These are phyloP conservation scores for Kluyveromyces marxianus DNA, from an alignment of 1,139 yeast species.

Conservation along the genomic window DNA sequence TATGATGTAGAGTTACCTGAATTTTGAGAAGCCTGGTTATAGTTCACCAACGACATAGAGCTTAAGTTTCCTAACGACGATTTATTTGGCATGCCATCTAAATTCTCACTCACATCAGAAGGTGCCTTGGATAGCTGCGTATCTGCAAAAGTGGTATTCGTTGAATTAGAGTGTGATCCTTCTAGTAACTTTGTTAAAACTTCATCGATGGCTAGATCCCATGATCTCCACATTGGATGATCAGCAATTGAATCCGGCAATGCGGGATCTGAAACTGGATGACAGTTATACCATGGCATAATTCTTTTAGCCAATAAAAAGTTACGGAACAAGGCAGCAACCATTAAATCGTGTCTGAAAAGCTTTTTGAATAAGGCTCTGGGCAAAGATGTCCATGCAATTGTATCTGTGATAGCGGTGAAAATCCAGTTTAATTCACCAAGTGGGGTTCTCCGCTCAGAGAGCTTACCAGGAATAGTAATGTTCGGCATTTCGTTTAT, in stretches of 20 bases:
- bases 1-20: constrained; percentile 13
- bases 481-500: constrained; percentile 42
- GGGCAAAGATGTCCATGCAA: constrained; percentile 93
- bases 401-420: constrained; percentile 96
- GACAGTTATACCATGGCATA: constrained; percentile 91
- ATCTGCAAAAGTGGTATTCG: constrained; percentile 20
- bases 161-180: constrained; percentile 19
- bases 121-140: constrained; percentile 17
- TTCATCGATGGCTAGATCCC: constrained; percentile 97
- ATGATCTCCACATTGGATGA: constrained; percentile 96
- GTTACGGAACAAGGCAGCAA: constrained; percentile 90
- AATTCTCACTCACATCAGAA: constrained; percentile 12
- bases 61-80: constrained; percentile 32
- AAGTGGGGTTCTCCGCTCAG: constrained; percentile 89
- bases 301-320: constrained; percentile 85
- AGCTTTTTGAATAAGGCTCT: constrained; percentile 82
- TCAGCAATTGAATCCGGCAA: constrained; percentile 72
- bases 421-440: constrained; percentile 98
- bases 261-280: constrained; percentile 91
- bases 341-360: constrained; percentile 93
- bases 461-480: constrained; percentile 78
- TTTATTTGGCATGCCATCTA: constrained; percentile 25
- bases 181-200: constrained; percentile 64
- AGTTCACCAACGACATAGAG: constrained; percentile 15
- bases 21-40: constrained; percentile 9